Base-by-base conservation (phyloP, 345 rosid genomes). In the Alliaria petiolata region DNA sequence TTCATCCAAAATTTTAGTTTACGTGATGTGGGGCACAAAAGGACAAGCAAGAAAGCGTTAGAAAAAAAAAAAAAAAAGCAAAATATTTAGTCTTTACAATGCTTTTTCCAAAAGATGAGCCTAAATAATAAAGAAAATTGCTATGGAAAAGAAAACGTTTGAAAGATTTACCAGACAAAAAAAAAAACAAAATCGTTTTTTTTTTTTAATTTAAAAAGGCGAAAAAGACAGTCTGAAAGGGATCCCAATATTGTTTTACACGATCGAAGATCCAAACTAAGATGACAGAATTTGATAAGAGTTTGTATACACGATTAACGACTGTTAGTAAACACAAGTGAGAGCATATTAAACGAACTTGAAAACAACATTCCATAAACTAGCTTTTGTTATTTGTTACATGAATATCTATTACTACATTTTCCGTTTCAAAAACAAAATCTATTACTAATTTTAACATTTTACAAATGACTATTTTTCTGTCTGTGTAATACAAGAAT, bases 31-130 rank as follows among this genome's bases (percentile, higher is more conserved):
- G 67, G 61, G 62, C 40, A 5, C 45, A 61, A 51, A 61, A 62
- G 4, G 69, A 62, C 69, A 62, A 71, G 46, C 38, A 62, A 42
- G 16, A 71, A 66, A 65, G 39, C 28, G 53, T 47, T 57, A 3
- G 25, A 22, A 22, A 22, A 7, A 47, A 59, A 38, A 22, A 22
- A 22, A 7, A 47, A 59, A 38, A 47, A 74, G 67, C 67, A 58
- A 58, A 50, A 40, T n/a, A n/a, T n/a, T n/a, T n/a, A n/a, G n/a
- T 40, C 53, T 58, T 50, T 40, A 40, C 38, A 58, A 31, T 58
- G 31, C 22, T 50, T 17, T 73, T 60, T 66, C 55, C 47, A 74
- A 74, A 74, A 74, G 78, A 40, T 66, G 78, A 74, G 72, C 78
- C 78, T 66, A 50, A 8, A 33, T 25, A 57, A 38, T 38, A 56